These are phyloP conservation scores for Xylariaceae sp. DNA, from an alignment of 2,329 filamentous ascomycete species.

Conservation along the genomic window DNA sequence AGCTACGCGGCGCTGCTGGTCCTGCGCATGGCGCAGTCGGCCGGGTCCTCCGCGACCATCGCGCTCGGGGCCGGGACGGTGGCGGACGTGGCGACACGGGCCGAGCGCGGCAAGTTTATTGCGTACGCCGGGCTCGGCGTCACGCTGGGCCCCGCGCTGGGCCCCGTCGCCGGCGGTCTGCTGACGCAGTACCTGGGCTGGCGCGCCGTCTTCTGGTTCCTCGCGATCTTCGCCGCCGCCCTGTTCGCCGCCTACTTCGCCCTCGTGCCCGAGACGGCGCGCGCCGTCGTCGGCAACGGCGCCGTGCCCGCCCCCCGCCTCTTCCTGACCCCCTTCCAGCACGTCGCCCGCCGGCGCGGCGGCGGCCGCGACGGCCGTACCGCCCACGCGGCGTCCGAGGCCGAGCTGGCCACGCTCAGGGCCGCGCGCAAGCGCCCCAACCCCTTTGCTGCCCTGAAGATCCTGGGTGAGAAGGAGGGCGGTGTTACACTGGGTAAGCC, in stretches of 20 bases:
- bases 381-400: not conserved
- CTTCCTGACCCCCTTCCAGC: conserved; percentile 5
- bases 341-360: conserved; percentile 1
- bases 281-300: conserved; percentile 15
- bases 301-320: conserved; percentile 1
- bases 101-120: conserved; percentile 46
- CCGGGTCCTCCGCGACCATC: conserved; percentile 44
- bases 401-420: conserved; percentile 4
- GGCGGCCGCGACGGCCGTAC: not conserved
- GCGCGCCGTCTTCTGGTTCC: conserved; percentile 20
- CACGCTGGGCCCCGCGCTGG: conserved; percentile 31
- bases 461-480: conserved; percentile 17
- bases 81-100: conserved; percentile 45
- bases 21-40: conserved; percentile 39
- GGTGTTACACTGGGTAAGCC: conserved; percentile 19
- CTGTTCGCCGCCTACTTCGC: conserved; percentile 8
- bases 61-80: conserved; percentile 43
- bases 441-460: conserved; percentile 17
- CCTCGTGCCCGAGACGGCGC: conserved; percentile 15
- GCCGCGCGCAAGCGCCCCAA: conserved; percentile 11
- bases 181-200: conserved; percentile 14
- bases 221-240: conserved; percentile 14
- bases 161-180: conserved; percentile 12
- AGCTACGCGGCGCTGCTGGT: conserved; percentile 34
- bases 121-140: conserved; percentile 34